phyloP scores from a whole-genome alignment of 2,329 filamentous ascomycete species.

The Zopfia rhizophila region DNA sequence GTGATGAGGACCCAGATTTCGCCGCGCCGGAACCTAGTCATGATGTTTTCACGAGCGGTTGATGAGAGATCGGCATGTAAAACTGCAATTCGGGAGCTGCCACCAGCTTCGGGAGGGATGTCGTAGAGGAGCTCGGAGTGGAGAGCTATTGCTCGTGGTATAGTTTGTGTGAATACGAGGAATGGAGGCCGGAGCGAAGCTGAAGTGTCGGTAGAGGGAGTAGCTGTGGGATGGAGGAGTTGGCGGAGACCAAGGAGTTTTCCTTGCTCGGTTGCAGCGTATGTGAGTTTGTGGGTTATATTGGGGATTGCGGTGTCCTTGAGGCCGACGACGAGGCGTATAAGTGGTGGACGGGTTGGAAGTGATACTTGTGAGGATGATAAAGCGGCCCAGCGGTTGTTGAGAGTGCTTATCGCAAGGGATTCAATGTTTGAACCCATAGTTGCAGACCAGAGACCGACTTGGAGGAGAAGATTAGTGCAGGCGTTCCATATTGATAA shows the following conservation, averaged over 20 bases:
- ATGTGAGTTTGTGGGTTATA: conserved; percentile 86
- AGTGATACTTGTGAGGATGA: conserved; percentile 49
- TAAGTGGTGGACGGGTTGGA: conserved; percentile 60
- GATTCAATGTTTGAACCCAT: conserved; percentile 94
- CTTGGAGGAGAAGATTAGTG: conserved; percentile 72
- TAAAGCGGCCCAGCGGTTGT: conserved; percentile 47
- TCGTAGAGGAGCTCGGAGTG: conserved; percentile 94
- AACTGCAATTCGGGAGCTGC: conserved; percentile 84
- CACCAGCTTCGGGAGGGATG: conserved; percentile 88
- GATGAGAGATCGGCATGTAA: conserved; percentile 89
- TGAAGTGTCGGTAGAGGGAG: conserved; percentile 62
- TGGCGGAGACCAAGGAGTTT: conserved; percentile 93
- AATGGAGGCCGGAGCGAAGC: conserved; percentile 81
- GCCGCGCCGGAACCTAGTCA: conserved; percentile 88
- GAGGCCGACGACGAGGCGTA: conserved; percentile 92
- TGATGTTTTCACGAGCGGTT: conserved; percentile 77
- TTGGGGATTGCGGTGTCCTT: conserved; percentile 97
- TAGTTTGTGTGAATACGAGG: conserved; percentile 95
- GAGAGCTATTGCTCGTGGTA: conserved; percentile 86
- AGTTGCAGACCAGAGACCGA: conserved; percentile 94
- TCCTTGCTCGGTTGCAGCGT: conserved; percentile 91
- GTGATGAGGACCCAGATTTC: conserved; percentile 98
- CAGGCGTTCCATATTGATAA: conserved; percentile 85
- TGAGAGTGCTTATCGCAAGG: conserved; percentile 72
- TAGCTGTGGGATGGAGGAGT: conserved; percentile 79